phyloP scores from a whole-genome alignment of 371 early-diverging fungal species.

The Conidiobolus incongruus region DNA sequence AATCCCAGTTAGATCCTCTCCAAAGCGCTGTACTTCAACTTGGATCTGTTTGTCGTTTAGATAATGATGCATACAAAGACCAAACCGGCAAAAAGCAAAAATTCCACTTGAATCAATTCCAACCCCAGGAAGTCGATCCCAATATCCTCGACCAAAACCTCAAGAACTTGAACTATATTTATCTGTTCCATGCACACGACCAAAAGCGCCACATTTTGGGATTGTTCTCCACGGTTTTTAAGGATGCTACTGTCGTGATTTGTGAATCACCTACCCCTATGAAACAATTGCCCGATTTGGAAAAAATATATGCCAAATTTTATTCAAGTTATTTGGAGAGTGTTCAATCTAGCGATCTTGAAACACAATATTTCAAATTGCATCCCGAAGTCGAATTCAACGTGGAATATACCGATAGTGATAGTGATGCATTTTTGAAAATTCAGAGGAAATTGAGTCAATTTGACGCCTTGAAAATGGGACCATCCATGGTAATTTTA shows the following conservation, averaged over 20 bases:
- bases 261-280: conserved; percentile 36
- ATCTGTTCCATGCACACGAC: conserved; percentile 43
- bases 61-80: too few relatives aligned
- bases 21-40: conserved; percentile 57
- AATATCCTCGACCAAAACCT: conserved; percentile 14
- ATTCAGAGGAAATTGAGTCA: conserved; percentile 7
- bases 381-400: too few relatives aligned
- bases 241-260: conserved; percentile 31
- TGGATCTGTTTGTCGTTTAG: conserved; percentile 27
- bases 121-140: conserved; percentile 10
- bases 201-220: conserved; percentile 48
- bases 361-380: too few relatives aligned
- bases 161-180: conserved; percentile 21
- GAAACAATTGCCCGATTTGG: conserved; percentile 50
- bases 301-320: conserved; percentile 20
- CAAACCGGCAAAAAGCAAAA: conserved; percentile 11
- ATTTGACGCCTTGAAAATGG: conserved; percentile 32
- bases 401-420: not conserved
- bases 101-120: conserved; percentile 30
- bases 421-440: conserved; percentile 3
- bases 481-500: conserved; percentile 44
- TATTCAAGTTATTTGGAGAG: too few relatives aligned
- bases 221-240: conserved; percentile 30
- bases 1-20: conserved; percentile 56
- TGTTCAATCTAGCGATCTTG: too few relatives aligned